Conservation (phyloP, 2,329 filamentous ascomycete genomes). For the Reticulascus tulasneorum region DNA sequence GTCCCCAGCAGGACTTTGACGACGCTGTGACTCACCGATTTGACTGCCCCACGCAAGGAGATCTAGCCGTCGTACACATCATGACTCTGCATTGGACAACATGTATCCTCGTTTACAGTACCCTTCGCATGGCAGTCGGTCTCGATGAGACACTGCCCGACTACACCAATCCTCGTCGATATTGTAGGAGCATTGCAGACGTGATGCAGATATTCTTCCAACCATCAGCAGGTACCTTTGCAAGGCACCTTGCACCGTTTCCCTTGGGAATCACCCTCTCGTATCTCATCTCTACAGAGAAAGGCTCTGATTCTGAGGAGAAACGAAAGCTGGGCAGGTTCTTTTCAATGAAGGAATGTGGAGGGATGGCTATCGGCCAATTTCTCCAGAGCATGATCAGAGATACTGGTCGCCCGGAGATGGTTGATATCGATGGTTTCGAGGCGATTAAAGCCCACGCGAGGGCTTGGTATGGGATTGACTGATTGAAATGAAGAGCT, state of each 20-base stretch:
- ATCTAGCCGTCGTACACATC: conserved; percentile 8
- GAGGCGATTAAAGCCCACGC: too few relatives aligned
- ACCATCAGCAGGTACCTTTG: conserved; percentile 10
- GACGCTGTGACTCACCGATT: conserved; percentile 1
- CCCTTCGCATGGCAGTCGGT: conserved; percentile 7
- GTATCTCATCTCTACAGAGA: conserved; percentile 11
- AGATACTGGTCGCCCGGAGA: too few relatives aligned
- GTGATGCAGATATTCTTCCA: conserved; percentile 13
- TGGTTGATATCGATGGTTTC: too few relatives aligned
- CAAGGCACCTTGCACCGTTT: conserved; percentile 9
- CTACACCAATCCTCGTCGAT: conserved; percentile 7
- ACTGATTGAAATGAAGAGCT: too few relatives aligned
- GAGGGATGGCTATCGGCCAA: conserved; percentile 7
- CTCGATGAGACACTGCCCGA: background rate
- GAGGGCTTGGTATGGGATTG: too few relatives aligned
- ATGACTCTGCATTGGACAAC: conserved; percentile 11
- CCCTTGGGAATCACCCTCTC: conserved; percentile 12
- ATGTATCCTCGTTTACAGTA: conserved; percentile 11
- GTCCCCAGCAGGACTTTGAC: conserved; percentile 3
- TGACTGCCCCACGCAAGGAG: conserved; percentile 7
- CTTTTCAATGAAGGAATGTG: conserved; percentile 5
- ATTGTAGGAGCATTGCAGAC: conserved; percentile 14
- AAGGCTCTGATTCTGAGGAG: conserved; percentile 4
- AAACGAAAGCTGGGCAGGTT: conserved; percentile 8
- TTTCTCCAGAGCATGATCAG: conserved; percentile 8